phyloP scores from a whole-genome alignment of 495 filamentous ascomycete species.

The Penicillium antarcticum region DNA sequence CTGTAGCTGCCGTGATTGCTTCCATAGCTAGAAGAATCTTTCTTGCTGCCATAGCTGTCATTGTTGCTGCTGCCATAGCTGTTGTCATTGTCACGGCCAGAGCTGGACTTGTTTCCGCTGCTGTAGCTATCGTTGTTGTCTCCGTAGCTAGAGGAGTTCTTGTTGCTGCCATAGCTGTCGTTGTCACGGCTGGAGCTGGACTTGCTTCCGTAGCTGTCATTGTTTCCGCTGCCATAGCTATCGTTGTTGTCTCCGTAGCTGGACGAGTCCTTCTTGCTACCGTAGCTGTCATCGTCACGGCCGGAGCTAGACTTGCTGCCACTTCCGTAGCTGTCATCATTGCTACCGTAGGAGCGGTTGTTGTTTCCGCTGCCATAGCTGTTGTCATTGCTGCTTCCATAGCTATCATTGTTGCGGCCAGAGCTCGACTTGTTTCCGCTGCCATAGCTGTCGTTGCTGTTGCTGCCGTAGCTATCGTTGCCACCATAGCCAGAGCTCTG shows the following conservation, averaged over 20 bases:
- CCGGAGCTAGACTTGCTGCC: neutral
- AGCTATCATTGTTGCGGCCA: neutral
- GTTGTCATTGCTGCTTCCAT: neutral
- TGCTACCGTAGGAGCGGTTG: neutral
- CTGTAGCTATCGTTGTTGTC: neutral
- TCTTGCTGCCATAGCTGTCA: neutral
- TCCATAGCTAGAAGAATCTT: too few species aligned
- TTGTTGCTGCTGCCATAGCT: conserved; percentile 1
- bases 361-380: neutral
- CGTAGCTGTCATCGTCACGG: neutral
- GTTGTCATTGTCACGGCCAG: neutral
- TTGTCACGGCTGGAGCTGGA: neutral
- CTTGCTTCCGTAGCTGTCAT: neutral
- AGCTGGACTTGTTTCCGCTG: neutral
- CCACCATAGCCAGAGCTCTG: neutral
- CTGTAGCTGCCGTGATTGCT: conserved; percentile 2
- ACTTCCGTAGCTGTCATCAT: neutral
- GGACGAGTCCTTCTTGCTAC: neutral
- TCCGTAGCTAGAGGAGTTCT: neutral
- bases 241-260: neutral
- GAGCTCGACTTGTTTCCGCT: neutral
- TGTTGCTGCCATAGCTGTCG: neutral
- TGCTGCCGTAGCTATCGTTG: too few species aligned
- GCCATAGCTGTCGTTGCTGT: neutral
- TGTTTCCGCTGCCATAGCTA: neutral